Conservation (phyloP, 495 filamentous ascomycete species). For the Lasiosphaeria hispida region DNA sequence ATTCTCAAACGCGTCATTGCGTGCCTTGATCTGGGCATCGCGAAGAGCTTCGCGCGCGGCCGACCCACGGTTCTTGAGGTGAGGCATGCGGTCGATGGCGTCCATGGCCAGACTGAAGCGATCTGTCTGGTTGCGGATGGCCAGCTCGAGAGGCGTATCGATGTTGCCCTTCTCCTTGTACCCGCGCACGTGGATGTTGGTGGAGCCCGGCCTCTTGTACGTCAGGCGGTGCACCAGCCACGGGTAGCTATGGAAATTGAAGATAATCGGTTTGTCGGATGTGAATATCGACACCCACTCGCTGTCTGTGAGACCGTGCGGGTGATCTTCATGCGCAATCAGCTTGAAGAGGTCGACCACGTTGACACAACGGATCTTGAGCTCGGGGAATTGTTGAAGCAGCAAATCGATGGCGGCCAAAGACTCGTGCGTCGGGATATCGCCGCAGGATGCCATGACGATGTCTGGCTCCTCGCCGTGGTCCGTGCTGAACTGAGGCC, state of each 20-base stretch:
- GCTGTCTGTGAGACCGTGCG: constrained; percentile 61
- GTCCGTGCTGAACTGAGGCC: constrained; percentile 53
- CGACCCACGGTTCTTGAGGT: constrained; percentile 56
- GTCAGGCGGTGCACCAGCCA: constrained; percentile 72
- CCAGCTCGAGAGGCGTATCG: constrained; percentile 70
- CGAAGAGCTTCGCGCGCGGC: constrained; percentile 58
- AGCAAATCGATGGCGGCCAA: constrained; percentile 66
- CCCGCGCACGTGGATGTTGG: constrained; percentile 67
- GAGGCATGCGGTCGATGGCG: constrained; percentile 62
- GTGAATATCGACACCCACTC: constrained; percentile 68
- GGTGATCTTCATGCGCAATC: constrained; percentile 60
- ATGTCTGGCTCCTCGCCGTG: constrained; percentile 61
- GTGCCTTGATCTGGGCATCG: constrained; percentile 56
- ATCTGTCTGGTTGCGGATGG: constrained; percentile 69
- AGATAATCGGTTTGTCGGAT: constrained; percentile 63
- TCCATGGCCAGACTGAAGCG: constrained; percentile 69
- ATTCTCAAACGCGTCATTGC: constrained; percentile 59
- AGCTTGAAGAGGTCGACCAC: constrained; percentile 74
- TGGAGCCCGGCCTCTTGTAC: constrained; percentile 63
- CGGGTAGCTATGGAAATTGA: constrained; percentile 79
- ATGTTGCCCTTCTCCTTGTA: constrained; percentile 79
- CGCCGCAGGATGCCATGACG: constrained; percentile 68
- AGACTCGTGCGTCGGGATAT: constrained; percentile 67
- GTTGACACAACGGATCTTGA: constrained; percentile 74
- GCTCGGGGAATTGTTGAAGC: constrained; percentile 58